Conservation (phyloP, 1,284 basidiomycete species). For the Microbotryomycetes sp. region DNA sequence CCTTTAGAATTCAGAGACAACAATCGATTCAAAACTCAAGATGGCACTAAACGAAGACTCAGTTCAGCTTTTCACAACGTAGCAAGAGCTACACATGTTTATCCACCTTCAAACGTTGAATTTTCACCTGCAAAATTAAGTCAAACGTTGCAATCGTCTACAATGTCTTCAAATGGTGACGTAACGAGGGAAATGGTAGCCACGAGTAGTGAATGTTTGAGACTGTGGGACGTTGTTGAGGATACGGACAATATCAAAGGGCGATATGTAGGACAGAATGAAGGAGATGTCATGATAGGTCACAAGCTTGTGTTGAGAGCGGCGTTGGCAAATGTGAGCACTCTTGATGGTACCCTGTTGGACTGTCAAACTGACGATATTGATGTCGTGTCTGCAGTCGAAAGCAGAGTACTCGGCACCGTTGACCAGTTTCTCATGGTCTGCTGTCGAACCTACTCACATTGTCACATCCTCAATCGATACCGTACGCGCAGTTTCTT, state of each 20-base stretch:
- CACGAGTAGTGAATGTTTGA: slow-evolving; percentile 79
- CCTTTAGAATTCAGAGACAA: slow-evolving; percentile 4
- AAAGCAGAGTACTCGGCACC: slow-evolving; percentile 82
- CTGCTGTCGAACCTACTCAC: slow-evolving; percentile 73
- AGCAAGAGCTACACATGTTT: slow-evolving; percentile 70
- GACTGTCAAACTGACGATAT: not conserved
- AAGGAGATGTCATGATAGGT: slow-evolving; percentile 54
- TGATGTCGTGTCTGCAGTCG: slow-evolving; percentile 50
- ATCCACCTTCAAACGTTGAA: slow-evolving; percentile 72
- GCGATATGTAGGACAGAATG: slow-evolving; percentile 15
- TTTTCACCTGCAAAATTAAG: slow-evolving; percentile 69
- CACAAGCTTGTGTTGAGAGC: slow-evolving; percentile 42
- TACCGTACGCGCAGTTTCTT: slow-evolving; percentile 41
- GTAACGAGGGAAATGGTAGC: slow-evolving; percentile 66
- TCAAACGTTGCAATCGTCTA: slow-evolving; percentile 59
- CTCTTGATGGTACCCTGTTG: slow-evolving; percentile 3
- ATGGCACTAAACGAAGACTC: too few species aligned
- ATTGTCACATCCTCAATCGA: slow-evolving; percentile 95
- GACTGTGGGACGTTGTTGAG: slow-evolving; percentile 74
- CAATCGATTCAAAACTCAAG: slow-evolving; percentile 17
- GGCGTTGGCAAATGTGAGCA: slow-evolving; percentile 69
- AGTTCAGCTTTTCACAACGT: slow-evolving; percentile 58
- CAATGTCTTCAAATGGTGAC: slow-evolving; percentile 43
- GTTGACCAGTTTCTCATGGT: slow-evolving; percentile 93
- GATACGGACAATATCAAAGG: slow-evolving; percentile 46